Base-by-base conservation (phyloP, 345 rosid species). In the Citrus maxima region DNA sequence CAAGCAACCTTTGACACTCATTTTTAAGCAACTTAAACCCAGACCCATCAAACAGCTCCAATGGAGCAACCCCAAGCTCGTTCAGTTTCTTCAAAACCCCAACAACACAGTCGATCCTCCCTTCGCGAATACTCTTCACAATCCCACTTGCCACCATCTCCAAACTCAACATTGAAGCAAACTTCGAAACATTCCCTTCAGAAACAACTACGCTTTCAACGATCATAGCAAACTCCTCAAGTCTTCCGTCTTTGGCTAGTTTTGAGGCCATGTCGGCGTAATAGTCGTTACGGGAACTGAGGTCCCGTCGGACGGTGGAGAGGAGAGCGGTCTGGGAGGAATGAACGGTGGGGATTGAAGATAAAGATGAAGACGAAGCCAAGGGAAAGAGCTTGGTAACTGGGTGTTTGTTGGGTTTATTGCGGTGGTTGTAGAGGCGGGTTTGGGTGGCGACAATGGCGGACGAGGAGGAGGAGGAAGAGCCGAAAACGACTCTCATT, bases 191-290 rank as follows among this genome's bases (percentile, higher is more conserved):
- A 67, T 80, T 84, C 38, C 80, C 88, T 22, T 93, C 92, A 5
- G 92, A 88, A 82, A 81, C 87, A 60, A 88, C 78, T 25, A 87
- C 85, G 8, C 84, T 89, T 79, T 93, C 97, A 25, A 86, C 88
- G 59, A 89, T 76, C 81, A 85, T 81, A 0, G 87, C 86, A 32
- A 93, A 86, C 54, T 95, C 98, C 66, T 85, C 84, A 24, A 94
- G 89, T 70, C 90, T 89, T 51, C 93, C 97, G 12, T 88, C 93
- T 46, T 78, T 91, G 40, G 95, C 97, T 62, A 90, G 92, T 81
- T 83, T 86, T 30, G 93, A 86, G 12, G 97, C 93, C 70, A 90
- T 82, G 73, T 85, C 88, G 21, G 88, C 89, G 67, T 87, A 80
- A 83, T 89, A 79, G 74, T 74, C 79, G 40, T 83, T 74, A 5